phyloP scores from a whole-genome alignment of 2,329 filamentous ascomycete genomes.

The Aspergillus japonicus region DNA sequence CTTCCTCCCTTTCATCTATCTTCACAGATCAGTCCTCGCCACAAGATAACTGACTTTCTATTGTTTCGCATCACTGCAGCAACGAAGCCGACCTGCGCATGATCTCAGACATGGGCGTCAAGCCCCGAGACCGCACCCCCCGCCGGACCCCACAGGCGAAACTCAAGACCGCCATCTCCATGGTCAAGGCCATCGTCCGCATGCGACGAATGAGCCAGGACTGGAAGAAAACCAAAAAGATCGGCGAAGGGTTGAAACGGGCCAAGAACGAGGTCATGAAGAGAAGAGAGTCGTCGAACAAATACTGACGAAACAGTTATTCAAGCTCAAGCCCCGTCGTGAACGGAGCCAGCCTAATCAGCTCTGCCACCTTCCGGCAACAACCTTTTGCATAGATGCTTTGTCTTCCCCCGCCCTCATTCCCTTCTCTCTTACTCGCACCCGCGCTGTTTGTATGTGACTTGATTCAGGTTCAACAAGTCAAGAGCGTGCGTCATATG shows the following conservation, averaged over 20 bases:
- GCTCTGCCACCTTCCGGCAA: neutral
- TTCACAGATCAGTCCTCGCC: neutral
- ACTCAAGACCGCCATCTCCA: conserved; percentile 42
- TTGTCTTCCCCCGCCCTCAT: neutral
- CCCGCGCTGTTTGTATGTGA: too few relatives aligned
- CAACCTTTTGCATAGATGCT: neutral
- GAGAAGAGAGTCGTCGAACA: conserved; percentile 34
- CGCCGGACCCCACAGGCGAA: conserved; percentile 41
- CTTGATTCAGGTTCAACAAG: too few relatives aligned
- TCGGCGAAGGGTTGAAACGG: conserved; percentile 45
- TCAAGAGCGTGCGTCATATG: too few relatives aligned
- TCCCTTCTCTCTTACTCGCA: neutral
- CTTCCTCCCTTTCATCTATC: neutral
- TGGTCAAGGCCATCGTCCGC: conserved; percentile 45
- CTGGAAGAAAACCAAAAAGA: conserved; percentile 44
- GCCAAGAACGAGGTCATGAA: conserved; percentile 44
- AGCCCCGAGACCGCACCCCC: conserved; percentile 36
- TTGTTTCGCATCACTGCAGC: conserved; percentile 51
- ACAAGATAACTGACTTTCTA: conserved; percentile 26
- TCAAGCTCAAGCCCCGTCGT: conserved; percentile 3
- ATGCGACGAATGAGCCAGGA: conserved; percentile 47
- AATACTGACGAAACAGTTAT: conserved; percentile 15
- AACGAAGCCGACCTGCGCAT: conserved; percentile 89
- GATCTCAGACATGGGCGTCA: conserved; percentile 77
- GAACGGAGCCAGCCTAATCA: neutral